A percentile compares a stretch with the other conserved stretches of the same genome.
Conservation (phyloP, 1,284 basidiomycete genomes). For the Ganoderma resinaceum region DNA sequence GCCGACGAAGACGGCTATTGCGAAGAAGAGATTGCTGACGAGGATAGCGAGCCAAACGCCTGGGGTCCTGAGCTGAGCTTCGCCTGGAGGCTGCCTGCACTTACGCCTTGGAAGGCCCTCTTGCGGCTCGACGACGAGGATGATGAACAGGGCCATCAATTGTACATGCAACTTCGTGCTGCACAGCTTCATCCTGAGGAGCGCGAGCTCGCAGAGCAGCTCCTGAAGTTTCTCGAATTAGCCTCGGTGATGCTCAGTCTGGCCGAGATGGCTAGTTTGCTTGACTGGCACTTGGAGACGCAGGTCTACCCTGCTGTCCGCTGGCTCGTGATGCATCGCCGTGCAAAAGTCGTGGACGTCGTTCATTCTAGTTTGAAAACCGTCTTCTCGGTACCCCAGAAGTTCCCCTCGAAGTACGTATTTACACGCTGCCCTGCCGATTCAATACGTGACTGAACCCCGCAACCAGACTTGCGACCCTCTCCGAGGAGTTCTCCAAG, state of each 20-base stretch:
- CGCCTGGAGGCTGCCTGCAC: conserved; percentile 74
- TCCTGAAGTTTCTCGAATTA: conserved; percentile 72
- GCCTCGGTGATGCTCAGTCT: conserved; percentile 77
- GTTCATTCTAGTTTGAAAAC: conserved; percentile 86
- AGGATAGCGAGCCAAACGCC: conserved; percentile 44
- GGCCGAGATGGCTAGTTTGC: conserved; percentile 83
- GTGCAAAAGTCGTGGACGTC: conserved; percentile 89
- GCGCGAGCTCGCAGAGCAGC: conserved; percentile 68
- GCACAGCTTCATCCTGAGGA: conserved; percentile 71
- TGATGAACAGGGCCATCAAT: conserved; percentile 59
- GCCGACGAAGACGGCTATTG: conserved; percentile 56
- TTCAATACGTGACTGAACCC: background rate
- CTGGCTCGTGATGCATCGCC: conserved; percentile 89
- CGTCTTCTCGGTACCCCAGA: conserved; percentile 79
- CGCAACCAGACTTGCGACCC: conserved; percentile 58
- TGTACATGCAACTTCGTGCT: conserved; percentile 64
- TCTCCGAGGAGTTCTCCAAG: conserved; percentile 70
- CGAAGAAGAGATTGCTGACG: conserved; percentile 53
- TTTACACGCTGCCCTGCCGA: background rate
- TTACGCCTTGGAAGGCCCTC: conserved; percentile 94
- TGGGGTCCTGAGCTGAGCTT: conserved; percentile 76
- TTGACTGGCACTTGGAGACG: conserved; percentile 88
- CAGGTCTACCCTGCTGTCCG: conserved; percentile 90
- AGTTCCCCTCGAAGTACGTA: conserved; percentile 71
- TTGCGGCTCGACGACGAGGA: conserved; percentile 73